phyloP scores from a whole-genome alignment of 2,329 filamentous ascomycete species.

The Didymella glomerata region DNA sequence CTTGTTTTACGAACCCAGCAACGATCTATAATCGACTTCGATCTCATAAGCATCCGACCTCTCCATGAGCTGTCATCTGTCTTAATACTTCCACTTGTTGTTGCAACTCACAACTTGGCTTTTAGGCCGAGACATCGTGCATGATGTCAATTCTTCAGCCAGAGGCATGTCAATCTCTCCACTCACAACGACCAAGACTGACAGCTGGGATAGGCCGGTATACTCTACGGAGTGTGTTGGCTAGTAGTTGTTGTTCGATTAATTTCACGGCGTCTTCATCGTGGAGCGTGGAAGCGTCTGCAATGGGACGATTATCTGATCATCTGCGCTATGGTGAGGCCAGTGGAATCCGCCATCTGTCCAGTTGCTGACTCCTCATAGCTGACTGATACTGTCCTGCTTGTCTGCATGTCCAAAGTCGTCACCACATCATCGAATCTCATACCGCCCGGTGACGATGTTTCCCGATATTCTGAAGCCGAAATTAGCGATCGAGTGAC shows the following conservation, averaged over 20 bases:
- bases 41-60: slow-evolving; percentile 11
- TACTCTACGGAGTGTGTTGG: slow-evolving; percentile 48
- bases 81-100: slow-evolving; percentile 1
- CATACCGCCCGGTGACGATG: slow-evolving; percentile 45
- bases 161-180: slow-evolving; percentile 24
- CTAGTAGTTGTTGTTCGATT: slow-evolving; percentile 42
- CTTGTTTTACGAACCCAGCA: slow-evolving; percentile 11
- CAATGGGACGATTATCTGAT: slow-evolving; percentile 51
- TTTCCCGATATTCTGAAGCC: slow-evolving; percentile 43
- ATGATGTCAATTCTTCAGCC: slow-evolving; percentile 45
- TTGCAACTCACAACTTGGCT: slow-evolving; percentile 17
- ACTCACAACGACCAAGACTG: background rate
- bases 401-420: slow-evolving; percentile 45
- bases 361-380: slow-evolving; percentile 23
- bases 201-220: slow-evolving; percentile 30
- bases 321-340: slow-evolving; percentile 45
- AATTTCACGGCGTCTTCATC: slow-evolving; percentile 42
- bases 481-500: slow-evolving; percentile 56
- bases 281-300: slow-evolving; percentile 44
- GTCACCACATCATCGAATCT: slow-evolving; percentile 48
- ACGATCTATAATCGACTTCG: slow-evolving; percentile 1
- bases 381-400: slow-evolving; percentile 46
- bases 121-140: slow-evolving; percentile 8
- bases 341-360: background rate
- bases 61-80: slow-evolving; percentile 6